Evolutionary conservation across 2,329 filamentous ascomycete genomes (phyloP).

Genomic region (Colletotrichum viniferum): DNA sequence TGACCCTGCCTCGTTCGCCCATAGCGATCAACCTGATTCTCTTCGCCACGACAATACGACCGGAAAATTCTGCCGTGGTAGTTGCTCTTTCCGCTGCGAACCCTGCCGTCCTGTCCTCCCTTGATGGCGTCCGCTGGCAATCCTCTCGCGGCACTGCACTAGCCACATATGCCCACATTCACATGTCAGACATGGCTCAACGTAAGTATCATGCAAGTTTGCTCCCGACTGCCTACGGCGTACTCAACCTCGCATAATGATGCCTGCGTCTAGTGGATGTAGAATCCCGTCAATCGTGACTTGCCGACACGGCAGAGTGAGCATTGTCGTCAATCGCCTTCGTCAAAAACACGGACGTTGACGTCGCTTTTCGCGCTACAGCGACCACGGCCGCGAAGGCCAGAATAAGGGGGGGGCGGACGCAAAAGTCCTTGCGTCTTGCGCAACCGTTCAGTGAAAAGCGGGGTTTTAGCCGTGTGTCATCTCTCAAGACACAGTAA

Average conservation of each 20-base stretch:
- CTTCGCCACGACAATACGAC: neutral
- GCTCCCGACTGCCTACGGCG: neutral
- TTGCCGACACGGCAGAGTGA: neutral
- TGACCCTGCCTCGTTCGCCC: neutral
- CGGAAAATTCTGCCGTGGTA: neutral
- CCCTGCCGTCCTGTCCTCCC: neutral
- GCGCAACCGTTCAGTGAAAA: neutral
- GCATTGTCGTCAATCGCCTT: neutral
- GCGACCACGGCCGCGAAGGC: neutral
- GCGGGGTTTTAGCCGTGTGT: neutral
- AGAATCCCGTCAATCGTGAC: neutral
- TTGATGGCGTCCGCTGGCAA: neutral
- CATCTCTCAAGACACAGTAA: neutral
- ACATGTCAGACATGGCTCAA: slow-evolving; percentile 16
- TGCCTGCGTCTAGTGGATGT: neutral
- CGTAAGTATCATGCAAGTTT: neutral
- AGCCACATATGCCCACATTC: slow-evolving; percentile 14
- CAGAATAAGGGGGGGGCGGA: neutral
- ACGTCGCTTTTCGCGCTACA: neutral
- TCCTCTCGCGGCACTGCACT: neutral
- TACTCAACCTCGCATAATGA: neutral
- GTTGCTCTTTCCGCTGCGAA: neutral
- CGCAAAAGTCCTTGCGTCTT: neutral
- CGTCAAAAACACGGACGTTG: neutral
- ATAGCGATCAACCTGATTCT: neutral